Base-by-base conservation (phyloP, 179 eudicot species). In the Drosera spatulata region DNA sequence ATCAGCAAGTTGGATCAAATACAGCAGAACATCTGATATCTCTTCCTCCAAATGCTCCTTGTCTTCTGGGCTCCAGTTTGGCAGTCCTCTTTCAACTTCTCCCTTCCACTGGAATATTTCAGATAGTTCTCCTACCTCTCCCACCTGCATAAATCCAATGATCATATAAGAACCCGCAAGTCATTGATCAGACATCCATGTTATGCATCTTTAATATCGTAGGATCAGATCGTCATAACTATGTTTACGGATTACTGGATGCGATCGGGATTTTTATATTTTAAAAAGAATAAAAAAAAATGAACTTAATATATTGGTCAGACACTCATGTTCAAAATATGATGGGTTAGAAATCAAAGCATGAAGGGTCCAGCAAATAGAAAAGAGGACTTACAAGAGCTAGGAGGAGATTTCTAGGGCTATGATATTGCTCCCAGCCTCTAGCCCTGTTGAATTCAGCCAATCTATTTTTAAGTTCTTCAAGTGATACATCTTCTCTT, bases 91-190 rank as follows among this genome's bases (percentile, higher is more conserved):
- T 70, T 9, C 91, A 0, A 85, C 91, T 65, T 85, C 87, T 59
- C 87, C 91, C 42, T 80, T 85, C 91, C 91, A 85, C 58, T 84
- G 91, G 55, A 84, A 84, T 77, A 84, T 79, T 69, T 85, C 87
- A 4, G 87, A 85, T 22, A 85, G 69, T 68, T 85, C 91, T 56
- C 91, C 91, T 38, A 85, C 87, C 64, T 85, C 91, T 70, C 87
- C 91, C 41, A 85, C 91, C 91, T 82, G 33, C 66, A 15, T 22
- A 22, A 22, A 22, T 22, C 33, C 33, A 22, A 22, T 22, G 33
- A 22, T 22, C 33, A 22, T 22, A 22, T 22, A 22, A 22, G 33
- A 22, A 22, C 33, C 33, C 33, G 33, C 33, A 22, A 22, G 33
- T 22, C 33, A 1, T 22, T 1, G 33, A 22, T 1, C 33, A 22